Base-by-base conservation (phyloP, 176 grass and related monocot species). In the Cocos nucifera region DNA sequence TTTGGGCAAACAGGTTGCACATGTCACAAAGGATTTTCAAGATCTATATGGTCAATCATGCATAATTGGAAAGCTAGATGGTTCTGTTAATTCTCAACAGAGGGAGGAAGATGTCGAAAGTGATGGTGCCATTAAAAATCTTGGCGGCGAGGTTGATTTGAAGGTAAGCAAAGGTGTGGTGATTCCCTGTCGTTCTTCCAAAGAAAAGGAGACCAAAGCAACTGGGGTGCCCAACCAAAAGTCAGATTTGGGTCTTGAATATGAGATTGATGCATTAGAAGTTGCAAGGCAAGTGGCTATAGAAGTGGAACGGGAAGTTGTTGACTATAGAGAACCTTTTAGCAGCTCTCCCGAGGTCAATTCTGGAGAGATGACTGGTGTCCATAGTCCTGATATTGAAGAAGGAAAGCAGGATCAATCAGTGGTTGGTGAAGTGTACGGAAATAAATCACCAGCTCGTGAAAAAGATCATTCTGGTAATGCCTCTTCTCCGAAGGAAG, bases 181-280 rank as follows among this genome's bases (percentile, higher is more conserved):
- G 35, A 76, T 60, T 21, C 75, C 74, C 70, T 75, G 66, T 50
- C 70, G 73, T 69, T 79, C 82, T 69, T 82, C 82, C 25, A 85
- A 76, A 54, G n/a, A 14, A 60, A 67, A 78, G 3, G 35, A 15
- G 21, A 49, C 58, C 9, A 83, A 82, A 39, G 30, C 51, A 8
- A 64, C 52, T 60, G 56, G 27, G 4, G 35, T 53, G 24, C 57
- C 53, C 17, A 69, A 61, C 56, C 72, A 71, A 15, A 90, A 74
- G 71, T 86, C 82, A 56, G 65, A 58, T 53, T n/a, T 54, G 8
- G 17, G 64, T 21, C 25, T 58, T 60, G 82, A 85, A 10, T 82
- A 81, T 23, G 78, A 82, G 64, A 76, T 86, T 15, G 87, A 90
- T 64, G 87, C 87, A 70, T 73, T 90, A 12, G 82, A 90, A 78